Percentiles rank a stretch among this genome's conserved stretches.
Conservation (phyloP, 352 stramenopile species). For the Ophiocytium majus region DNA sequence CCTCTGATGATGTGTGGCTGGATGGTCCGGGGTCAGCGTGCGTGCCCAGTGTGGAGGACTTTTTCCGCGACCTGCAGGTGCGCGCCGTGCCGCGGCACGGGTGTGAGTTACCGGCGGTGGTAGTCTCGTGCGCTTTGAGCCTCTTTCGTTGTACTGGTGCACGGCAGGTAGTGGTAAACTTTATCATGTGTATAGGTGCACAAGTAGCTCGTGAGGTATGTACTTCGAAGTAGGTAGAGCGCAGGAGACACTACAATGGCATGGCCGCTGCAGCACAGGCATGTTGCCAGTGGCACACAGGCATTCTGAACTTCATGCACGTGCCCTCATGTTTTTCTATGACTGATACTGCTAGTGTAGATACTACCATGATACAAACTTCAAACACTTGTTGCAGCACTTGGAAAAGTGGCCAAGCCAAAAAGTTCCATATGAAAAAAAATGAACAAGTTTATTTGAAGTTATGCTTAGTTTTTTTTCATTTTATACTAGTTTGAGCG, state of each 20-base stretch:
- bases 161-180: neutral
- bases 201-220: neutral
- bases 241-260: neutral
- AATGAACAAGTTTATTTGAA: too few relatives aligned
- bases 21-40: neutral
- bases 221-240: neutral
- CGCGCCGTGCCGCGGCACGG: neutral
- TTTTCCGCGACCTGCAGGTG: constrained; percentile 40
- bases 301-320: too few relatives aligned
- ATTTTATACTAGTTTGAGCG: too few relatives aligned
- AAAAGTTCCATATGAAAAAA: too few relatives aligned
- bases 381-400: too few relatives aligned
- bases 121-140: neutral
- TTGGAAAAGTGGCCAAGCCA: too few relatives aligned
- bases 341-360: too few relatives aligned
- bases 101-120: too few relatives aligned
- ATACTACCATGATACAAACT: too few relatives aligned
- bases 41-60: constrained; percentile 45
- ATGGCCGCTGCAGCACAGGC: neutral
- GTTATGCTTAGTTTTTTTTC: too few relatives aligned
- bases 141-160: neutral
- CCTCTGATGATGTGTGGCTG: neutral
- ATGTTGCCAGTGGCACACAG: too few relatives aligned
- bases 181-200: neutral
- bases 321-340: too few relatives aligned